phyloP scores from a whole-genome alignment of 176 grass and related monocot genomes.

The Melocanna baccifera region DNA sequence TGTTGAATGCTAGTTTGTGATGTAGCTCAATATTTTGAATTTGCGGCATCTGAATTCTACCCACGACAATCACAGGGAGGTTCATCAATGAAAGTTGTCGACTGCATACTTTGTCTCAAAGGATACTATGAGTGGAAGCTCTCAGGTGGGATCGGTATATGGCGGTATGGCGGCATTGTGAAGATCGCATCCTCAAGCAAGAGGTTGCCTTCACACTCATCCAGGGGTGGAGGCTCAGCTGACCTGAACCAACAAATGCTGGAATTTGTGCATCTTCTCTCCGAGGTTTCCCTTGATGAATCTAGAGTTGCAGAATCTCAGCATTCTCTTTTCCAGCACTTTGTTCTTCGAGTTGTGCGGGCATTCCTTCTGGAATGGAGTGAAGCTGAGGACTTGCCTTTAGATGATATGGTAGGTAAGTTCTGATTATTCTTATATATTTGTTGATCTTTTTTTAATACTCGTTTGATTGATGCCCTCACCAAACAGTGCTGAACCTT shows the following conservation, averaged over 20 bases:
- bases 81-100: conserved; percentile 79
- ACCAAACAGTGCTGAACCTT: neutral
- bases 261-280: conserved; percentile 66
- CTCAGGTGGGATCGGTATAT: conserved; percentile 74
- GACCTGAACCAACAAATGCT: conserved; percentile 62
- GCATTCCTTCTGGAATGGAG: conserved; percentile 61
- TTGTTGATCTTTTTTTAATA: neutral
- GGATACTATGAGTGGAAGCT: conserved; percentile 81
- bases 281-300: conserved; percentile 70
- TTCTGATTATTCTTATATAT: conserved; percentile 30
- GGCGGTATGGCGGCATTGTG: conserved; percentile 78
- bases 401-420: conserved; percentile 90
- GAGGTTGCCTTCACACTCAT: conserved; percentile 38
- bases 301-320: conserved; percentile 51
- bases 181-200: conserved; percentile 69
- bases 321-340: conserved; percentile 52
- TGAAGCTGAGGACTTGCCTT: conserved; percentile 52
- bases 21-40: neutral
- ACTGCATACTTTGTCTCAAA: conserved; percentile 89
- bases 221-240: conserved; percentile 34
- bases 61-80: conserved; percentile 54
- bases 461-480: neutral
- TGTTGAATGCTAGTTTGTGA: neutral
- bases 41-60: conserved; percentile 2
- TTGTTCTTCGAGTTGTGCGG: conserved; percentile 60